Evolutionary conservation across 2,329 filamentous ascomycete genomes (phyloP), one percentile per base, ranked within the genome.

Genomic region (Coleophoma crateriformis): DNA sequence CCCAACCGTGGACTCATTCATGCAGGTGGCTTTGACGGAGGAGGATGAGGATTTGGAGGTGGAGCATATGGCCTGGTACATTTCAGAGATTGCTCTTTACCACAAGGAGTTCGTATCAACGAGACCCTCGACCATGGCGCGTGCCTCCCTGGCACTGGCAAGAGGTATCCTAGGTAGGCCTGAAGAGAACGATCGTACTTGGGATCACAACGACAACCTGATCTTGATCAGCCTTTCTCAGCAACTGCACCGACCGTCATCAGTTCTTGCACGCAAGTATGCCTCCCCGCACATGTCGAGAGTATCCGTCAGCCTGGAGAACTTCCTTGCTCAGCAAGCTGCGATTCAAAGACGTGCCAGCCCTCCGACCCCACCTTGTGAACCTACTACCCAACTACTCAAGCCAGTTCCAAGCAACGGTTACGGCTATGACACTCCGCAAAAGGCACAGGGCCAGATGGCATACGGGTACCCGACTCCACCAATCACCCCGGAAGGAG

Each of bases 21-120:
- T 95, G 43, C 88, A 96, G 65, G 75, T 96, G 54, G 90, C 92
- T 54, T 81, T 95, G 37, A 81, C 88, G 42, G 89, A 96, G 67
- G 73, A 88, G 66, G 71, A 72, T 33, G 80, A 86, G 63, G 89
- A 96, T 67, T 78, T 83, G 20, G 91, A 96, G 70, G 86, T 96
- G 19, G 90, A 97, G 73, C 87, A 95, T 70, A 92, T 99, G 88
- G 85, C 91, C 15, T 79, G 88, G 55, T 99, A 97, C 74, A 87
- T 99, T 54, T 86, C 88, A 65, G 94, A 99, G 73, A 92, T 97
- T 62, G 89, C 91, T 42, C 77, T 97, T 39, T 99, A 96, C 72
- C 90, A 97, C 74, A 88, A 92, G 64, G 94, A 97, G 58, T 99
- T 99, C 62, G 91, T 99, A 54, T 94, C 91, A 14, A 90, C 87